A percentile compares a stretch with the other conserved stretches of the same genome.
These are phyloP conservation scores for Psilocybe tampanensis DNA, from an alignment of 768 basidiomycete species.

Conservation along the genomic window DNA sequence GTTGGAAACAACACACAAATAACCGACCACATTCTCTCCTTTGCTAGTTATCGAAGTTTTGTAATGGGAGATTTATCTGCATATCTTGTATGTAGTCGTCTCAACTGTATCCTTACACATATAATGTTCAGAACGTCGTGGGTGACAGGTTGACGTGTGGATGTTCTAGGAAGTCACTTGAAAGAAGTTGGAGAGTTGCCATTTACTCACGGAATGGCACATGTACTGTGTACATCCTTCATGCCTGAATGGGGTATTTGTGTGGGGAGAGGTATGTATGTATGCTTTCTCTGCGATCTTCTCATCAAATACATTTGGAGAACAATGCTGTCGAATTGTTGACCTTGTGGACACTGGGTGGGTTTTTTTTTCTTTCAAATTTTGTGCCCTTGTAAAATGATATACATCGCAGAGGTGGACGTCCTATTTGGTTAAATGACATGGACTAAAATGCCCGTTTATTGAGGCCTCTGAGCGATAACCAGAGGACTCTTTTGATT, in stretches of 20 bases:
- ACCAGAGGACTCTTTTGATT: no score
- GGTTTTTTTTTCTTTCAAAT: background rate
- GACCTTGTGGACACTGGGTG: background rate
- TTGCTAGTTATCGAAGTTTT: conserved; percentile 9
- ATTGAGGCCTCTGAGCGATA: background rate
- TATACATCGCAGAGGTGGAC: background rate
- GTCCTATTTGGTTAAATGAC: background rate
- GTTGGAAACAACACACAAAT: background rate
- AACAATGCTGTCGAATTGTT: background rate
- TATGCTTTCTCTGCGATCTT: background rate
- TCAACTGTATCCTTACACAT: conserved; percentile 20
- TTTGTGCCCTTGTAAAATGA: background rate
- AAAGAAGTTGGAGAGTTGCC: background rate
- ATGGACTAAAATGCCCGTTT: background rate
- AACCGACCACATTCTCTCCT: conserved; percentile 8
- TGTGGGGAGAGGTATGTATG: background rate
- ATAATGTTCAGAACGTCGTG: background rate
- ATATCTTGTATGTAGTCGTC: conserved; percentile 18
- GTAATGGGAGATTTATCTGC: conserved; percentile 19
- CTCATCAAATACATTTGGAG: background rate
- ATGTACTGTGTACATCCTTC: background rate
- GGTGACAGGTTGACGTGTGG: background rate
- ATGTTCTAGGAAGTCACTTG: background rate
- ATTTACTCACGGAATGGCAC: background rate
- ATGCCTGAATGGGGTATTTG: background rate